Evolutionary conservation across 139 green algal species (phyloP), one percentile per base, ranked within the genome.

Genomic region (Pleodorina starrii): DNA sequence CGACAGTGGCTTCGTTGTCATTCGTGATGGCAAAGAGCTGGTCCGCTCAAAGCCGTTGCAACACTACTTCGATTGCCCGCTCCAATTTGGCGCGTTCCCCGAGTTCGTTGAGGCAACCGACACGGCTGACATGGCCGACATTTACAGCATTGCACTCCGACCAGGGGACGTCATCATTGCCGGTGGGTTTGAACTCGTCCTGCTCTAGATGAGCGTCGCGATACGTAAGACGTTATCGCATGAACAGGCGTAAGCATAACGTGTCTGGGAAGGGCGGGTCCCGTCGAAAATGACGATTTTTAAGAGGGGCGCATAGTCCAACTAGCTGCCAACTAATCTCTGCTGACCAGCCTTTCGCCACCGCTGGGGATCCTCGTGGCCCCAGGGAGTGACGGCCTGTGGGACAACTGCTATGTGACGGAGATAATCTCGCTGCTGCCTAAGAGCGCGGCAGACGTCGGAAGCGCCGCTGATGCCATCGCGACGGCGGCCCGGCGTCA

Each of bases 1-100:
- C 1, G 97, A 99, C 93, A 97, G 95, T 82, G 96, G 96, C 25
- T 98, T 98, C 79, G 21, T 96, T 14, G 83, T 98, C 6, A 86
- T 98, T 25, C 92, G 96, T 1, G 57, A 96, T 14, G 94, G 94
- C 5, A 57, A 90, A 66, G 69, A 93, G 46, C 48, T 97, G 6
- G 94, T 95, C 77, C 82, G 84, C 17, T 89, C 75, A 36, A 89
- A 89, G 46, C 71, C 85, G 32, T 89, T 95, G 90, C 92, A 96
- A 90, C 95, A 97, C 88, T 96, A 95, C 60, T 97, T 97, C 51
- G 95, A 97, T 90, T 97, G 95, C 92, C 95, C 95, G 11, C 80
- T 95, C 21, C 95, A 97, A 85, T 95, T 97, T 89, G 94, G 93
- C 27, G 92, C 92, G 1, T 96, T 84, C 71, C 93, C 94, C 23